Evolutionary conservation across 2,329 filamentous ascomycete genomes (phyloP), one percentile per base, ranked within the genome.

Genomic region (Arthrobotrys sphaeroides): DNA sequence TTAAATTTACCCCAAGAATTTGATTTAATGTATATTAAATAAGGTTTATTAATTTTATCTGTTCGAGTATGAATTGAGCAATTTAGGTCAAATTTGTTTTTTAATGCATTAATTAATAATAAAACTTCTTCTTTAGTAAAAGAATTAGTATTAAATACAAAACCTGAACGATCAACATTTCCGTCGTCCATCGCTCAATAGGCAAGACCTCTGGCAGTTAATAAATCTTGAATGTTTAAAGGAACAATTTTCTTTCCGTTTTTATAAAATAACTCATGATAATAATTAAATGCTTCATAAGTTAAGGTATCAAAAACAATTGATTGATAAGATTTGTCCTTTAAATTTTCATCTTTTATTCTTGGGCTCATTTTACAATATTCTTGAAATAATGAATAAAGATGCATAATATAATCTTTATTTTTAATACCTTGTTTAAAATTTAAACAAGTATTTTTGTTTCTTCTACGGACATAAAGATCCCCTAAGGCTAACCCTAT

Each of bases 391-490:
- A 55, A 55, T 3, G 24, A 31, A 55, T 55, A 55, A 31, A 55
- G 31, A 55, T 55, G 49, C 31, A 55, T 5, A 22, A 55, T 36
- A n/a, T 55, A 55, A 55, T 55, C 49, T 55, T 55, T 55, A 55
- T 55, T 55, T 55, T 55, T 55, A n/a, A 55, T 55, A 55, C 49
- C 31, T 55, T 55, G 49, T 55, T 55, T 55, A n/a, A 55, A 55
- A 36, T 36, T 31, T 55, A 55, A 55, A 13, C 4, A 55, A 55
- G 49, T 18, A 55, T 55, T 55, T 55, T 26, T 26, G n/a, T 3
- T n/a, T 55, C 49, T 55, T 55, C 31, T 55, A 28, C 49, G 49
- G 4, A 55, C 31, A n/a, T 55, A n/a, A 5, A 55, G n/a, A 31
- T 55, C 49, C 2, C 49, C 49, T 36, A 55, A 36, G n/a, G 49